phyloP scores from a whole-genome alignment of 2,329 filamentous ascomycete genomes.

The Penicillium griseofulvum region DNA sequence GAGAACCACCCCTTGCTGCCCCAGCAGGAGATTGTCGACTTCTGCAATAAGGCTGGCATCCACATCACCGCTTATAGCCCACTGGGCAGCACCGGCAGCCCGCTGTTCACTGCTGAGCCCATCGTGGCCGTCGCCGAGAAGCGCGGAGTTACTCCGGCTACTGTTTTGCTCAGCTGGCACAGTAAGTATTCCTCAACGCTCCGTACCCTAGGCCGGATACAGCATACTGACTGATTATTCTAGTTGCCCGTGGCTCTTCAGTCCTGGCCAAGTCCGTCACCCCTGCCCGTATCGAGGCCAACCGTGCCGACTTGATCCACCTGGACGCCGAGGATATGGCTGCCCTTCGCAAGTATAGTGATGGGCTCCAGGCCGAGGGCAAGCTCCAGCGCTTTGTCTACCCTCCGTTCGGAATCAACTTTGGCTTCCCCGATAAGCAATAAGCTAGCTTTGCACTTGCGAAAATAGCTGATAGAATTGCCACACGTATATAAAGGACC shows the following conservation, averaged over 20 bases:
- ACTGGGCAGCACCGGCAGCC: conserved; percentile 44
- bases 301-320: conserved; percentile 37
- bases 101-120: conserved; percentile 42
- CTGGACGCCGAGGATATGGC: conserved; percentile 41
- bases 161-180: conserved; percentile 46
- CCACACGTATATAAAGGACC: conserved; percentile 2
- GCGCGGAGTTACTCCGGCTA: conserved; percentile 39
- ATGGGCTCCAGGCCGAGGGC: conserved; percentile 30
- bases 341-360: conserved; percentile 37
- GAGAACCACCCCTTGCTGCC: conserved; percentile 72
- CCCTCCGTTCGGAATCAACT: conserved; percentile 65
- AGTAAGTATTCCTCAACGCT: conserved; percentile 25
- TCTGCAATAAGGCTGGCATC: conserved; percentile 52
- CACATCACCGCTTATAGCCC: conserved; percentile 54
- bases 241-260: conserved; percentile 40
- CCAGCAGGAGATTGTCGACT: conserved; percentile 53
- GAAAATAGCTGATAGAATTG: neutral
- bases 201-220: neutral
- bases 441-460: neutral
- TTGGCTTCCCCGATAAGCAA: conserved; percentile 69
- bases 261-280: conserved; percentile 45
- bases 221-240: neutral
- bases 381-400: conserved; percentile 57
- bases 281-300: conserved; percentile 42
- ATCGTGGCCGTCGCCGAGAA: conserved; percentile 44